Conservation (phyloP, 2,329 filamentous ascomycete species). For the Pseudofabraea citricarpa region DNA sequence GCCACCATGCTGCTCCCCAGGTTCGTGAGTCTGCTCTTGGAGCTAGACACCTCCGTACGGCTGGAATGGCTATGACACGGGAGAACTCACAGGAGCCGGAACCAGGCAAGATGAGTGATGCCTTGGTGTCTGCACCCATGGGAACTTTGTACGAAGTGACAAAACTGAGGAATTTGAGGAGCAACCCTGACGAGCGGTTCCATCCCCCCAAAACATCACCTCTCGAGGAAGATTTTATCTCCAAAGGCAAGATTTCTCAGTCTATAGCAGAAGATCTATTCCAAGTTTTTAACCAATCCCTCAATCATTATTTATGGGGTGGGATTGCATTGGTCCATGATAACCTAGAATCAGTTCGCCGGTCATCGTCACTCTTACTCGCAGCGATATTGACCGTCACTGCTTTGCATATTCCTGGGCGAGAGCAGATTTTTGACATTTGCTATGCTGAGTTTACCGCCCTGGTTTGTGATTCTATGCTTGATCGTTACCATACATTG, state of each 20-base stretch:
- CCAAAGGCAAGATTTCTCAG: conserved; percentile 39
- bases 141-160: conserved; percentile 50
- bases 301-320: conserved; percentile 48
- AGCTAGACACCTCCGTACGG: conserved; percentile 27
- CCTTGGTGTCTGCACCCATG: conserved; percentile 35
- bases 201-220: conserved; percentile 22
- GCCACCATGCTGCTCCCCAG: conserved; percentile 5
- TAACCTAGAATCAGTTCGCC: conserved; percentile 44
- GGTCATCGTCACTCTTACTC: conserved; percentile 50
- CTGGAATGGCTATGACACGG: conserved; percentile 39
- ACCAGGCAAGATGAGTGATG: conserved; percentile 21
- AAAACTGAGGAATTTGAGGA: conserved; percentile 36
- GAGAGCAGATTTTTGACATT: conserved; percentile 45
- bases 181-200: conserved; percentile 30
- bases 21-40: no score
- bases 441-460: conserved; percentile 54
- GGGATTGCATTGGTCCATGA: conserved; percentile 45
- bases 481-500: conserved; percentile 50
- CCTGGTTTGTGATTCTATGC: conserved; percentile 51
- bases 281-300: conserved; percentile 37
- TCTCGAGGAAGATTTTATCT: conserved; percentile 44
- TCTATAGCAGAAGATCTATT: conserved; percentile 45
- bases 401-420: conserved; percentile 52
- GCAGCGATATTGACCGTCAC: conserved; percentile 54
- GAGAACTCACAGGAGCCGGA: conserved; percentile 34